These are phyloP conservation scores for Lithospermum erythrorhizon DNA, from an alignment of 257 asterid genomes.

Conservation along the genomic window DNA sequence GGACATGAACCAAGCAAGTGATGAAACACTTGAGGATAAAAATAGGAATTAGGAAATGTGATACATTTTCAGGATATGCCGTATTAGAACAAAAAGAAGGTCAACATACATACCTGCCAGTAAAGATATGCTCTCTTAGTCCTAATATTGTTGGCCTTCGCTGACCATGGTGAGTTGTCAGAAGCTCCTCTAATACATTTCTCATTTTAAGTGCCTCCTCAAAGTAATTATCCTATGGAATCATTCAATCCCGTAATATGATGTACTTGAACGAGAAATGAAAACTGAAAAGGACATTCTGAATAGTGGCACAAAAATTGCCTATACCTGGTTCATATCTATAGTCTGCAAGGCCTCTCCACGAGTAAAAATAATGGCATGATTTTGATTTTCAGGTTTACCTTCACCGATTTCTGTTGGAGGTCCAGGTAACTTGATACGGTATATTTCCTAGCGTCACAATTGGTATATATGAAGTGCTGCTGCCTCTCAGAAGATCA, in stretches of 20 bases:
- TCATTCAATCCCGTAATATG: not conserved
- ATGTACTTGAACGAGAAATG: slow-evolving; percentile 6
- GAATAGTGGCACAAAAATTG: slow-evolving; percentile 8
- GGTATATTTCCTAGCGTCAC: slow-evolving; percentile 80
- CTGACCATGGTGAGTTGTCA: slow-evolving; percentile 58
- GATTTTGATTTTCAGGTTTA: slow-evolving; percentile 98
- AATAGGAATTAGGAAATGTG: slow-evolving; percentile 2
- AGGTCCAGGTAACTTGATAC: slow-evolving; percentile 94
- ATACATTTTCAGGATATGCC: not conserved
- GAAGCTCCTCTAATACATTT: slow-evolving; percentile 80
- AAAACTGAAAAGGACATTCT: slow-evolving; percentile 1
- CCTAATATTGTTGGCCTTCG: slow-evolving; percentile 91
- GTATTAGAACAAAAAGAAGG: not conserved
- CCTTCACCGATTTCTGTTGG: slow-evolving; percentile 94
- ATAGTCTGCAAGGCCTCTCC: slow-evolving; percentile 99
- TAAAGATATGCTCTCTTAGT: slow-evolving; percentile 91
- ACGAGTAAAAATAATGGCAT: slow-evolving; percentile 95
- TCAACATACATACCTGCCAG: slow-evolving; percentile 68
- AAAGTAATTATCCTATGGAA: slow-evolving; percentile 75
- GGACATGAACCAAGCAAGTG: slow-evolving; percentile 99
- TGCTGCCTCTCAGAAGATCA: not conserved
- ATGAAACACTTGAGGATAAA: slow-evolving; percentile 65
- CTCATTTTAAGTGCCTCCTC: slow-evolving; percentile 99
- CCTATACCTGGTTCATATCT: slow-evolving; percentile 92
- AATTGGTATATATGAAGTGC: not conserved